phyloP scores from a whole-genome alignment of 2,329 filamentous ascomycete species.

The Nemania bipapillata region DNA sequence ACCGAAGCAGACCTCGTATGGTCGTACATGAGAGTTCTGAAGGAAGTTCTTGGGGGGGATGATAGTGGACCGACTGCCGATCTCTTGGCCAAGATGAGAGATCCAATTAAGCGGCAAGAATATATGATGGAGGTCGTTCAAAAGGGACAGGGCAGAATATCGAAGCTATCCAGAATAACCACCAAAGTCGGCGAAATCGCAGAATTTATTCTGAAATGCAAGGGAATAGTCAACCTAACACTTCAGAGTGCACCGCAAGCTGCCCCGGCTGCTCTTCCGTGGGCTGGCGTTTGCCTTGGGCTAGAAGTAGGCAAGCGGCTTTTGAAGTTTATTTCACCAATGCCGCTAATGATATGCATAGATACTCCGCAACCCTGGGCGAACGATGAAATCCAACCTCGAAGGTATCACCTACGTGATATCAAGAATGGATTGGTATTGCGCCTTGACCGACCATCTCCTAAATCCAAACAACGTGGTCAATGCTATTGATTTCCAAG shows the following conservation, averaged over 20 bases:
- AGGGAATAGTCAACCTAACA: slow-evolving; percentile 44
- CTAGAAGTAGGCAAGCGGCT: slow-evolving; percentile 49
- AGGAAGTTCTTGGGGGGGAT: slow-evolving; percentile 20
- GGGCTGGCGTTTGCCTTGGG: slow-evolving; percentile 52
- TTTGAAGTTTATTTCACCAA: neutral
- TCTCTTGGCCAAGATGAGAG: slow-evolving; percentile 3
- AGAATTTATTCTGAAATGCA: slow-evolving; percentile 42
- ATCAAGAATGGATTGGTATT: slow-evolving; percentile 56
- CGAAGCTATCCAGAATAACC: slow-evolving; percentile 44
- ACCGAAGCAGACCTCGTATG: slow-evolving; percentile 42
- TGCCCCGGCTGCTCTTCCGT: slow-evolving; percentile 54
- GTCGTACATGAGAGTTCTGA: slow-evolving; percentile 44
- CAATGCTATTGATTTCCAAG: slow-evolving; percentile 15
- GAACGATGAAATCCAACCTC: slow-evolving; percentile 47
- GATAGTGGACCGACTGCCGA: neutral
- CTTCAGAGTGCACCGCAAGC: slow-evolving; percentile 45
- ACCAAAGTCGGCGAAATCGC: slow-evolving; percentile 39
- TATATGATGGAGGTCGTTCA: slow-evolving; percentile 51
- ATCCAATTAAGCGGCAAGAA: slow-evolving; percentile 22
- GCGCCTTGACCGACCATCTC: slow-evolving; percentile 44
- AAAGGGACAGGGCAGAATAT: slow-evolving; percentile 47
- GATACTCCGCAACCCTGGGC: slow-evolving; percentile 50
- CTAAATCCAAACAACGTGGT: slow-evolving; percentile 44
- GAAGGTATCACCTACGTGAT: slow-evolving; percentile 53
- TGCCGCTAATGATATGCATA: slow-evolving; percentile 34